Conservation (phyloP, 305 asterid genomes). For the Rubia balearica region DNA sequence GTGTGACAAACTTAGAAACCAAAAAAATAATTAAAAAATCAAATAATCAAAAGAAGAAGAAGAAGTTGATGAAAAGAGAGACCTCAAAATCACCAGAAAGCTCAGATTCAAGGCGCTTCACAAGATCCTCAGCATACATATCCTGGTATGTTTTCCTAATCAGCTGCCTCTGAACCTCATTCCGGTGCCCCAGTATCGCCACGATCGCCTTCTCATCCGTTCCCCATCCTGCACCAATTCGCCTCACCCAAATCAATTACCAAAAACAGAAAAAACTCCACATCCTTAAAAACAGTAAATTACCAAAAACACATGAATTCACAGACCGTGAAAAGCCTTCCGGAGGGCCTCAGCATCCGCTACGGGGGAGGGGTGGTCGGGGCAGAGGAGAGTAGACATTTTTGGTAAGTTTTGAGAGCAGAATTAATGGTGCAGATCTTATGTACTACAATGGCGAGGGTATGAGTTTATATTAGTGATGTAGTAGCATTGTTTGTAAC, state of each 20-base stretch:
- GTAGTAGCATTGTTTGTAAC: neutral
- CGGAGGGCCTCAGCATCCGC: constrained; percentile 73
- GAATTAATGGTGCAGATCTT: neutral
- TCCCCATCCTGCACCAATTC: constrained; percentile 48
- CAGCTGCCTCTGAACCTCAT: constrained; percentile 45
- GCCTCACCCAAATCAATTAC: neutral
- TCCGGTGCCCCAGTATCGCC: constrained; percentile 50
- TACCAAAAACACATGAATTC: too few species aligned
- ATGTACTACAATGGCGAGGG: neutral
- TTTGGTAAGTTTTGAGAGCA: neutral
- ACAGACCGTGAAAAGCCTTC: constrained; percentile 71
- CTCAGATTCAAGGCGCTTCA: constrained; percentile 66
- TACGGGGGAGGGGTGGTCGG: constrained; percentile 61
- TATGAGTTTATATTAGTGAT: neutral
- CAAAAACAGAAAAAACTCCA: neutral
- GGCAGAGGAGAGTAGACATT: constrained; percentile 62
- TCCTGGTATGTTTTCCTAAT: constrained; percentile 57
- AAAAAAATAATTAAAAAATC: neutral
- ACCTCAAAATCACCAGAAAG: constrained; percentile 70
- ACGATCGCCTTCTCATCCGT: constrained; percentile 64
- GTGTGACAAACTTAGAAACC: neutral
- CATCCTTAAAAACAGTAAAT: too few species aligned
- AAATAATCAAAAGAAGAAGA: neutral
- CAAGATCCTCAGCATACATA: constrained; percentile 53
- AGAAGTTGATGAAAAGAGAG: neutral